Evolutionary conservation across 495 filamentous ascomycete species (phyloP), one percentile per base, ranked within the genome.

Genomic region (Cudoniella acicularis): DNA sequence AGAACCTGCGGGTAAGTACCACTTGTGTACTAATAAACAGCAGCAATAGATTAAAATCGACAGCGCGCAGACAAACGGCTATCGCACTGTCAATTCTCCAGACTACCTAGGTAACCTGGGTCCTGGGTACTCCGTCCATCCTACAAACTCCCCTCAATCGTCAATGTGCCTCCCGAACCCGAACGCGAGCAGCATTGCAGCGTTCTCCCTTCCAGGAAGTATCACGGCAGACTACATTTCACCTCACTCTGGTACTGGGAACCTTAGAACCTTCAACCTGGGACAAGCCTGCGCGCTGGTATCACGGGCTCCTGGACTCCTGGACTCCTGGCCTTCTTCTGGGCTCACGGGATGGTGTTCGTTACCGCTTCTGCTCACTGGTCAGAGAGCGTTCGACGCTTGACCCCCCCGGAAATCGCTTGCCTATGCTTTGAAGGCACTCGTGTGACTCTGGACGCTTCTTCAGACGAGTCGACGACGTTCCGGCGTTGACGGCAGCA

Each of bases 371-470:
- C 30, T 36, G 30, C 4, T 4, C 30, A 13, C 30, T 36, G 30
- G 6, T 36, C 13, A 13, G 13, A 36, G n/a, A n/a, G n/a, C n/a
- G n/a, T n/a, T n/a, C n/a, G n/a, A n/a, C n/a, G n/a, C n/a, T n/a
- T n/a, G n/a, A n/a, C n/a, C n/a, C n/a, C 30, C 30, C 30, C 30
- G 30, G 30, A 36, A 36, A 36, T 36, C 30, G 30, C 13, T 36
- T n/a, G n/a, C 36, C 22, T 54, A 54, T 54, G 52, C 27, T 24
- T 42, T 24, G 41, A 54, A 13, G 13, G 30, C 30, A 36, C 30
- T 4, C 30, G 30, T 36, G 30, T 13, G 13, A 36, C 30, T 13
- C 4, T 36, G 30, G n/a, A 4, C 30, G 6, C 13, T 36, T 36
- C 30, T 36, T 36, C 30, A 36, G 30, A 36, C n/a, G n/a, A n/a